Evolutionary conservation across 139 green algal species (phyloP).

Genomic region (Chlamydomonas schloesseri): DNA sequence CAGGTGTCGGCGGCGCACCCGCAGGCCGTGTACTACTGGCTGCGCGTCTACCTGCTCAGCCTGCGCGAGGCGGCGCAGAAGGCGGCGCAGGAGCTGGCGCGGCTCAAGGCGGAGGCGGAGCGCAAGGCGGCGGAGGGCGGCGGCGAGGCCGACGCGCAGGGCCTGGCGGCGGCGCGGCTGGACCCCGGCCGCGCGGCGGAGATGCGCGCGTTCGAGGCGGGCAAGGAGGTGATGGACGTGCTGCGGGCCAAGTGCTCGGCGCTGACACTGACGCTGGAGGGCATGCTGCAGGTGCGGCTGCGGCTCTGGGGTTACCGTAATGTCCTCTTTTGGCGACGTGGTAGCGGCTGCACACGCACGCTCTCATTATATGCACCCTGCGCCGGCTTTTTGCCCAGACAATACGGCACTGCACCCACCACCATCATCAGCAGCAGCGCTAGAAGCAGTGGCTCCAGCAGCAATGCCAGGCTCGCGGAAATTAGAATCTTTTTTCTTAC

Average conservation of each 20-base stretch:
- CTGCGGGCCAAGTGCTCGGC: conserved; percentile 68
- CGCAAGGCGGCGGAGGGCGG: conserved; percentile 35
- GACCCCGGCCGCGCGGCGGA: conserved; percentile 38
- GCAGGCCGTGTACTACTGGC: conserved; percentile 91
- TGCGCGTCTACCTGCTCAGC: conserved; percentile 88
- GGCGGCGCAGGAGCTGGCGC: conserved; percentile 56
- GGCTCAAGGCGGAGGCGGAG: conserved; percentile 27
- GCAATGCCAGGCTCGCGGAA: too few relatives aligned
- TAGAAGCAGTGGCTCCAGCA: too few relatives aligned
- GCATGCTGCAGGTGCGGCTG: conserved; percentile 58
- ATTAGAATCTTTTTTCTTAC: too few relatives aligned
- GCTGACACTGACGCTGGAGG: conserved; percentile 61
- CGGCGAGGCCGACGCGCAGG: background rate
- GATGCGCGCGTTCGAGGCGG: conserved; percentile 62
- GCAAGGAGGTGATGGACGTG: conserved; percentile 86
- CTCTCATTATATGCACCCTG: too few relatives aligned
- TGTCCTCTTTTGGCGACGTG: too few relatives aligned
- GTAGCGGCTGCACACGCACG: too few relatives aligned
- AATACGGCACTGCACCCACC: too few relatives aligned
- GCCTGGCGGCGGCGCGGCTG: background rate
- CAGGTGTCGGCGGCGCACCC: conserved; percentile 58
- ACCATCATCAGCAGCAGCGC: too few relatives aligned
- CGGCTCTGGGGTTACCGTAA: too few relatives aligned
- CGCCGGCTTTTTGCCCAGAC: too few relatives aligned
- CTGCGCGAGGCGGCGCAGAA: conserved; percentile 76